Percentiles rank a stretch among this genome's conserved stretches.
These are phyloP conservation scores for Tetradesmus obliquus DNA, from an alignment of 139 green algal genomes.

Conservation along the genomic window DNA sequence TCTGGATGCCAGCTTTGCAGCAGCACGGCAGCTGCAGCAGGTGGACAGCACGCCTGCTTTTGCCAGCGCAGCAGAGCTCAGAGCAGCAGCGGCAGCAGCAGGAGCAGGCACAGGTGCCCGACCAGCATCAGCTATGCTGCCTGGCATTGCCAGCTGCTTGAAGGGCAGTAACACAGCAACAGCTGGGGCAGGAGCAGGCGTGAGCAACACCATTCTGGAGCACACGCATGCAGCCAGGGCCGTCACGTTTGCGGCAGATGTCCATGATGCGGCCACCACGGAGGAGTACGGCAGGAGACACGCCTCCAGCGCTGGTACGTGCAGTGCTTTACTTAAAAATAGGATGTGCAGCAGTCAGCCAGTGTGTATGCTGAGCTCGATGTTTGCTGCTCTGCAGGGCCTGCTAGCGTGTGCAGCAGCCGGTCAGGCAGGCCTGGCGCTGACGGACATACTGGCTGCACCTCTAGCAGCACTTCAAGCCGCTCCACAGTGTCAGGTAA, in stretches of 20 bases:
- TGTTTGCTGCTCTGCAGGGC: not conserved
- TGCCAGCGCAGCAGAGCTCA: not conserved
- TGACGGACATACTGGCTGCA: slow-evolving; percentile 21
- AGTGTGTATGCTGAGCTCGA: not conserved
- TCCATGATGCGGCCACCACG: not conserved
- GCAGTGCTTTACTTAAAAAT: not conserved
- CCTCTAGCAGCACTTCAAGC: slow-evolving; percentile 27
- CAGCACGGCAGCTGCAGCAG: slow-evolving; percentile 6
- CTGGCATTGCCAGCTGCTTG: slow-evolving; percentile 27
- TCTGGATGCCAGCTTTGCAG: slow-evolving; percentile 14
- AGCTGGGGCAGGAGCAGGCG: not conserved
- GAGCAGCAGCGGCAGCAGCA: slow-evolving; percentile 24
- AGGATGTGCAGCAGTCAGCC: not conserved
- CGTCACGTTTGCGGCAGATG: slow-evolving; percentile 40
- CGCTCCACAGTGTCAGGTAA: slow-evolving; percentile 37
- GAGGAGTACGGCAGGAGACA: slow-evolving; percentile 5
- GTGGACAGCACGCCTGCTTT: not conserved
- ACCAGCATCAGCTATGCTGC: not conserved
- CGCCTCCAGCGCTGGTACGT: not conserved
- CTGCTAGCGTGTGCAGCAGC: not conserved
- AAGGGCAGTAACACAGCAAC: slow-evolving; percentile 22
- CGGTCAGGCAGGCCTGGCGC: not conserved
- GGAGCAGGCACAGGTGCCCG: not conserved
- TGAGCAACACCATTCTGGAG: not conserved
- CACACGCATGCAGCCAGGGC: not conserved